A percentile compares a stretch with the other conserved stretches of the same genome.
phyloP scores from a whole-genome alignment of 2,329 filamentous ascomycete genomes.

The Pseudohalonectria lignicola region DNA sequence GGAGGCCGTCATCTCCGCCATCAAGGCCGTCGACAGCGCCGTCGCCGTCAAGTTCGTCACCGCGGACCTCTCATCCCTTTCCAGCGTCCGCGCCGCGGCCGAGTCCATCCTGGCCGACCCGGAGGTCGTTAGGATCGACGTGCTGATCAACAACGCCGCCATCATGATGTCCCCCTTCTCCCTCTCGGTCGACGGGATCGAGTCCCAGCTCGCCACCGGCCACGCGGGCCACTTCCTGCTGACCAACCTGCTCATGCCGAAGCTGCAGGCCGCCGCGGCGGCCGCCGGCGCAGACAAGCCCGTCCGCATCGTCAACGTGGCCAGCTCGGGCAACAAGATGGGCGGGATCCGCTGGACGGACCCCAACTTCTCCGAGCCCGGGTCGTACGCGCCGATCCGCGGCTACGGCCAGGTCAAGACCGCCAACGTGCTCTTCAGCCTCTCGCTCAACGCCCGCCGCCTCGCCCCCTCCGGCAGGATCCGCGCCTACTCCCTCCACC shows the following conservation, averaged over 20 bases:
- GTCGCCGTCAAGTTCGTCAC: constrained; percentile 14
- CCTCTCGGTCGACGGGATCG: constrained; percentile 24
- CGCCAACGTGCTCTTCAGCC: constrained; percentile 34
- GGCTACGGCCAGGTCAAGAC: constrained; percentile 42
- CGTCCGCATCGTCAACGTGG: constrained; percentile 27
- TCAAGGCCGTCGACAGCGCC: constrained; percentile 13
- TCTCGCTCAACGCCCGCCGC: constrained; percentile 15
- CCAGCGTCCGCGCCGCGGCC: constrained; percentile 23
- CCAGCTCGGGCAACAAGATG: constrained; percentile 26
- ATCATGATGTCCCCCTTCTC: constrained; percentile 20
- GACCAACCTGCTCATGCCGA: constrained; percentile 33
- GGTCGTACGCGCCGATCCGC: constrained; percentile 19
- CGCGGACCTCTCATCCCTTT: constrained; percentile 24
- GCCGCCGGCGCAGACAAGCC: constrained; percentile 9
- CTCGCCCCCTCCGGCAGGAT: background rate
- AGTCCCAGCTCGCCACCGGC: constrained; percentile 35
- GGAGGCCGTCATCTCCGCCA: background rate
- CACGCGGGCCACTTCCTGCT: constrained; percentile 38
- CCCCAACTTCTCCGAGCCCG: constrained; percentile 14
- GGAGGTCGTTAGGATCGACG: constrained; percentile 18
- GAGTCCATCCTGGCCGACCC: constrained; percentile 17
- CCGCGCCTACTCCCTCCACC: constrained; percentile 5
- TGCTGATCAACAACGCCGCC: constrained; percentile 29
- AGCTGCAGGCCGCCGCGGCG: constrained; percentile 20
- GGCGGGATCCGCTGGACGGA: constrained; percentile 32